Base-by-base conservation (phyloP, 2,329 filamentous ascomycete genomes). In the Pseudofabraea citricarpa region DNA sequence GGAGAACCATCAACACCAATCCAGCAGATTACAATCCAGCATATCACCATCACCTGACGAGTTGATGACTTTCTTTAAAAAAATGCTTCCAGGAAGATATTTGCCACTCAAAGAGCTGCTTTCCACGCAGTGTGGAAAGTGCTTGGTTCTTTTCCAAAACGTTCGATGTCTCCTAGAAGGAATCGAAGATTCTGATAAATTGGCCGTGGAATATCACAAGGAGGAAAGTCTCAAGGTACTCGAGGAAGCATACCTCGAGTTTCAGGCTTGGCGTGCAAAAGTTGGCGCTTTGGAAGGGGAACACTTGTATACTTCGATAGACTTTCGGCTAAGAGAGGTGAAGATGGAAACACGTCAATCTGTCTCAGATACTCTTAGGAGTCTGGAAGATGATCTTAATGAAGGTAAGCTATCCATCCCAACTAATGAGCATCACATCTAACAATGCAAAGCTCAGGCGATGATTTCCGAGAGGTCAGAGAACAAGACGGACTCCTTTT, bases 221-320 rank as follows among this genome's bases (percentile, higher is more conserved):
- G 22, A 42, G 5, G 20, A 24, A 23, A 26, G 23, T 16, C 40
- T 42, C 31, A 23, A 23, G 27, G 33, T 16, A 9, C 21, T 35
- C 10, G 27, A 42, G 21, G 40, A 42, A 29, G 26, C 40, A 13
- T 16, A 5, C 21, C 16, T 26, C 10, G 22, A 35, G 29, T 42
- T 42, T 18, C 26, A 35, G 26, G 40, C 40, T 6, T 44, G 41
- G 41, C 22, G 21, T 26, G 26, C 23, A 13, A 38, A 36, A 18
- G 39, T 44, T 23, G 41, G 12, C 8, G 41, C 41, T 1, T 27
- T 40, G 16, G 33, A 38, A 19, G 6, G 35, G n/a, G n/a, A 16
- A 19, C 20, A 32, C 26, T 16, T 40, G 18, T 35, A 12, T 19
- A 44, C 20, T n/a, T 38, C 33, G 29, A 18, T 44, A 12, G 41